Base-by-base conservation (phyloP, 345 rosid species). In the Mallotus nudiflorus region DNA sequence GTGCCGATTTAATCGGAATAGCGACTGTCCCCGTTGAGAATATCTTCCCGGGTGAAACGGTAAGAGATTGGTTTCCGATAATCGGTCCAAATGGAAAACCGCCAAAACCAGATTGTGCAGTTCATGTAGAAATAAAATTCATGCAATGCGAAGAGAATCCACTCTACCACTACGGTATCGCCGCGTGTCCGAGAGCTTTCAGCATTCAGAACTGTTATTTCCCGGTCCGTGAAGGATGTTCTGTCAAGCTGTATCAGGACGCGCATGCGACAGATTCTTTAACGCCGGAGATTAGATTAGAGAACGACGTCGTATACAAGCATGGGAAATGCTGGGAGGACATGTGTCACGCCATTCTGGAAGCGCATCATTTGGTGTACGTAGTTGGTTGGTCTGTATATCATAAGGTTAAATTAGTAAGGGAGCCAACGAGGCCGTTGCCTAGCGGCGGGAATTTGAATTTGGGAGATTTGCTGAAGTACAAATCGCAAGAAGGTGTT, bases 321-420 rank as follows among this genome's bases (percentile, higher is more conserved):
- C 92, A 89, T 10, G 87, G 68, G 65, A 69, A 71, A 60, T 93
- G 98, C 76, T 93, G 98, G 97, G 98, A 93, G 75, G 98, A 93
- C 68, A 91, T 93, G 0, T 93, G 97, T 49, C 90, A 91, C 33
- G 86, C 97, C 1, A 87, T 93, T 59, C 58, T 86, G 49, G 97
- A 93, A 72, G 98, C 98, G 15, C 98, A 91, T 46, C 95, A 90
- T 70, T 19, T 93, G 86, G 89, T 93, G 53, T 93, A 93, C 44
- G 60, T 93, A 0, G 81, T 75, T 8, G 98, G 97, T 2, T 93
- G 98, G 97, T 93, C 98, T n/a, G 28, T 93, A n/a, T 93, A 66
- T 73, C 91, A 89, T 44, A 78, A 81, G 74, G 89, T 93, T 67
- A 89, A 77, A 80, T 77, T 93, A 12, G 84, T 93, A 0, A 80